Evolutionary conservation across 495 filamentous ascomycete genomes (phyloP).

Genomic region (Penicillium arizonense): DNA sequence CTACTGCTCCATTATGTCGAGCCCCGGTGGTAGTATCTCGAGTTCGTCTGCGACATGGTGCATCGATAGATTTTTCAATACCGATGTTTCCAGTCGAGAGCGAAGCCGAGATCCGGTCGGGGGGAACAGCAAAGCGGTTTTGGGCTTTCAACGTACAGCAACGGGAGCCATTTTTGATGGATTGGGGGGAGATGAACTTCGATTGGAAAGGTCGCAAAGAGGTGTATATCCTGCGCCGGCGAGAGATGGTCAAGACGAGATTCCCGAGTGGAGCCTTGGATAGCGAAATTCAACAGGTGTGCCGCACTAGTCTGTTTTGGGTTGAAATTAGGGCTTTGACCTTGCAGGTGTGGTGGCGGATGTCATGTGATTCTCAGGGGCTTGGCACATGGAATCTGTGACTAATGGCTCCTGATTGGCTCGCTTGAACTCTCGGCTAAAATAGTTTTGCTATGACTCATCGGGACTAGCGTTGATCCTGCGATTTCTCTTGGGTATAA

Average conservation of each 20-base stretch:
- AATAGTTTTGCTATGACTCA: not conserved
- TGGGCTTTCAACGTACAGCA: constrained; percentile 68
- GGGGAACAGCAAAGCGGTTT: constrained; percentile 87
- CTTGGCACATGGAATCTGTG: too few relatives aligned
- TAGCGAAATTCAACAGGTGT: constrained; percentile 22
- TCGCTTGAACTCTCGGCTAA: not conserved
- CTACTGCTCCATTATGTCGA: constrained; percentile 81
- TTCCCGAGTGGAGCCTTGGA: constrained; percentile 29
- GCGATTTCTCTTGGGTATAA: constrained; percentile 20
- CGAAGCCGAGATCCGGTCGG: constrained; percentile 11
- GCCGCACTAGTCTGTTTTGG: constrained; percentile 28
- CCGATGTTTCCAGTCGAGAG: constrained; percentile 5
- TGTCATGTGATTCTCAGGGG: not conserved
- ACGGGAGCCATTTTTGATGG: constrained; percentile 52
- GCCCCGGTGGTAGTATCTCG: constrained; percentile 20
- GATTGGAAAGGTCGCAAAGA: constrained; percentile 54
- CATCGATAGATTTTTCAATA: constrained; percentile 28
- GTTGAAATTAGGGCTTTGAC: constrained; percentile 24
- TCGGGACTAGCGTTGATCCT: constrained; percentile 22
- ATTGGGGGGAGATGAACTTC: constrained; percentile 22
- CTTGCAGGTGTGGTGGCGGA: not conserved
- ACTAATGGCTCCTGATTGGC: constrained; percentile 14
- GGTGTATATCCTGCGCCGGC: constrained; percentile 58
- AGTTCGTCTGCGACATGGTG: constrained; percentile 6
- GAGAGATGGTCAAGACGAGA: constrained; percentile 29